These are phyloP conservation scores for Sergeia podlipaevii DNA, from an alignment of 208 protist genomes.

Conservation along the genomic window DNA sequence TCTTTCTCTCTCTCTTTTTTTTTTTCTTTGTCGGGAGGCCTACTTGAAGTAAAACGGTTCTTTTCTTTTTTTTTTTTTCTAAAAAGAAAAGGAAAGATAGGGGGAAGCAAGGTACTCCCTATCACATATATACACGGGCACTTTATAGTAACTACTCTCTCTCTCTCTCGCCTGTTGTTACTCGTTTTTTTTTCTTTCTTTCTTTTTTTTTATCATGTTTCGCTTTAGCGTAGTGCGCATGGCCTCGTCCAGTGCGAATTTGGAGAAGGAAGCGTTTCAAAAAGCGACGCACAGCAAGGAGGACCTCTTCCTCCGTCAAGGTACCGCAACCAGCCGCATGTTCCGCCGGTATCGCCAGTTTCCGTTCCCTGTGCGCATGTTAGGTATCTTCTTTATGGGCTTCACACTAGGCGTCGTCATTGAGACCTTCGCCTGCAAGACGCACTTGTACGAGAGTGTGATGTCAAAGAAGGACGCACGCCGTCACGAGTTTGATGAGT, in stretches of 20 bases:
- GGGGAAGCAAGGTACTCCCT: too few relatives aligned
- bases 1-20: constrained; percentile 1
- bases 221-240: neutral
- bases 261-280: neutral
- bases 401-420: constrained; percentile 56
- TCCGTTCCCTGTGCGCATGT: constrained; percentile 53
- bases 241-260: neutral
- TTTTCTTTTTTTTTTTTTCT: neutral
- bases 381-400: constrained; percentile 48
- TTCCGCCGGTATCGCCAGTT: constrained; percentile 47
- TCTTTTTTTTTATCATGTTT: neutral
- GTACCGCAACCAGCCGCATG: constrained; percentile 35
- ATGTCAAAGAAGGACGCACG: constrained; percentile 77
- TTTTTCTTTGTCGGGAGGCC: neutral
- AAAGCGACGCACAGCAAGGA: constrained; percentile 2
- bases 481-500: constrained; percentile 79
- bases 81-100: too few relatives aligned
- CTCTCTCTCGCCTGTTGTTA: too few relatives aligned
- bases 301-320: constrained; percentile 58
- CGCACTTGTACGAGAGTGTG: constrained; percentile 73
- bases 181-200: too few relatives aligned
- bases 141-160: too few relatives aligned
- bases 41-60: neutral
- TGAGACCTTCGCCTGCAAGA: constrained; percentile 79
- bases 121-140: too few relatives aligned